These are phyloP conservation scores for Backusella tarrabulga DNA, from an alignment of 192 early-diverging fungal genomes.

Conservation along the genomic window DNA sequence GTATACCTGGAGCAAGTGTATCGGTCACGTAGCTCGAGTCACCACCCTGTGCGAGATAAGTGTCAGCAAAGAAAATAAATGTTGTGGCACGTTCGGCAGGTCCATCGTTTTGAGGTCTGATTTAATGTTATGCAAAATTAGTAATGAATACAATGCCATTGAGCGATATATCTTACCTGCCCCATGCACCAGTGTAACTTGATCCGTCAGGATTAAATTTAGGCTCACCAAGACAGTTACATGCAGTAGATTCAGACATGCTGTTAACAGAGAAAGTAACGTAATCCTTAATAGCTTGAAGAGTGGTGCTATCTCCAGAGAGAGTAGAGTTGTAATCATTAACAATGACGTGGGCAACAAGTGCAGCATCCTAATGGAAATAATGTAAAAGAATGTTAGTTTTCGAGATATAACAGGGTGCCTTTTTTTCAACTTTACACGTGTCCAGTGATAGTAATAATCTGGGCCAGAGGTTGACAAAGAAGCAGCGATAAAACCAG, in stretches of 20 bases:
- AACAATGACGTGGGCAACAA: constrained; percentile 12
- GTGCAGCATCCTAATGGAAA: constrained; percentile 33
- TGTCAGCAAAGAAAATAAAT: constrained; percentile 41
- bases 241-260: constrained; percentile 26
- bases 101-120: constrained; percentile 70
- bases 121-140: neutral
- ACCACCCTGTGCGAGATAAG: constrained; percentile 34
- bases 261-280: constrained; percentile 27
- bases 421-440: constrained; percentile 43
- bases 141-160: neutral
- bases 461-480: constrained; percentile 45
- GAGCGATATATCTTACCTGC: constrained; percentile 17
- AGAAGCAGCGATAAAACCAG: constrained; percentile 33
- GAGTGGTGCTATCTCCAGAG: constrained; percentile 14
- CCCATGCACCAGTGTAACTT: constrained; percentile 50
- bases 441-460: constrained; percentile 78
- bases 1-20: constrained; percentile 22
- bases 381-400: neutral
- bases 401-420: neutral
- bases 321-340: constrained; percentile 17
- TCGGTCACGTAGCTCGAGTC: constrained; percentile 25
- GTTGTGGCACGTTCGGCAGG: constrained; percentile 54
- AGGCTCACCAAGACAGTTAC: constrained; percentile 59
- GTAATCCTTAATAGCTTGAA: constrained; percentile 38
- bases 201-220: constrained; percentile 61